A percentile compares a stretch with the other conserved stretches of the same genome.
Evolutionary conservation across 306 rosid species (phyloP).

Genomic region (Quillaja saponaria): DNA sequence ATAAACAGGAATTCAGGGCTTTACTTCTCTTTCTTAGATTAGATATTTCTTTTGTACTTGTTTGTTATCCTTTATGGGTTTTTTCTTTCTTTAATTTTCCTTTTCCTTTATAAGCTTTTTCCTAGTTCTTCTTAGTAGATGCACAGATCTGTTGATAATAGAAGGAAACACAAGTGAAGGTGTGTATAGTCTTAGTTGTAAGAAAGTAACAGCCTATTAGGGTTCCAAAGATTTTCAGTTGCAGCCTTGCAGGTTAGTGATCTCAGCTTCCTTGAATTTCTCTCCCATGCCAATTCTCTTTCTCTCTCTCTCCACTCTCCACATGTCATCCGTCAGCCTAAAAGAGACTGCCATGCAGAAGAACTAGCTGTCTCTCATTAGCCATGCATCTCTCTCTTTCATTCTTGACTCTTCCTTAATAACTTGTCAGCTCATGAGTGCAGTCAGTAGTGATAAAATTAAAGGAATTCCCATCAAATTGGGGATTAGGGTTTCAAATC

Average conservation of each 20-base stretch:
- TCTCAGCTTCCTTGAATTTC: conserved; percentile 40
- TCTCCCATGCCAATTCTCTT: conserved; percentile 26
- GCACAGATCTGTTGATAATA: conserved; percentile 42
- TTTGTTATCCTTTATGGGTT: conserved; percentile 23
- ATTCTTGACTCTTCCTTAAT: conserved; percentile 36
- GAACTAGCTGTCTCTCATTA: conserved; percentile 53
- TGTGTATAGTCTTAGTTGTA: conserved; percentile 8
- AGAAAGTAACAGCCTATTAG: conserved; percentile 35
- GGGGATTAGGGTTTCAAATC: conserved; percentile 39
- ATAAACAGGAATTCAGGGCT: conserved; percentile 4
- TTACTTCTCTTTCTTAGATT: neutral
- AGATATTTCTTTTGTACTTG: conserved; percentile 8
- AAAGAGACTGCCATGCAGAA: conserved; percentile 17
- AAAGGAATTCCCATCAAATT: conserved; percentile 9
- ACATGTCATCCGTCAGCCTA: conserved; percentile 39
- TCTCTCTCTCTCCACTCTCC: conserved; percentile 35
- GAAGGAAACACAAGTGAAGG: conserved; percentile 34
- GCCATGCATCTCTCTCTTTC: conserved; percentile 32
- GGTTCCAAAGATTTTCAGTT: conserved; percentile 32
- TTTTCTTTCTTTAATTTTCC: conserved; percentile 12
- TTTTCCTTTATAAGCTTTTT: conserved; percentile 25
- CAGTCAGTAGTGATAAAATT: conserved; percentile 9
- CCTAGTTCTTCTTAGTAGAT: conserved; percentile 27
- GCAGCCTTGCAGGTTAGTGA: conserved; percentile 28
- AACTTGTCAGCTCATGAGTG: conserved; percentile 19